phyloP scores from a whole-genome alignment of 495 filamentous ascomycete species.

The Tuber umbilicatum region DNA sequence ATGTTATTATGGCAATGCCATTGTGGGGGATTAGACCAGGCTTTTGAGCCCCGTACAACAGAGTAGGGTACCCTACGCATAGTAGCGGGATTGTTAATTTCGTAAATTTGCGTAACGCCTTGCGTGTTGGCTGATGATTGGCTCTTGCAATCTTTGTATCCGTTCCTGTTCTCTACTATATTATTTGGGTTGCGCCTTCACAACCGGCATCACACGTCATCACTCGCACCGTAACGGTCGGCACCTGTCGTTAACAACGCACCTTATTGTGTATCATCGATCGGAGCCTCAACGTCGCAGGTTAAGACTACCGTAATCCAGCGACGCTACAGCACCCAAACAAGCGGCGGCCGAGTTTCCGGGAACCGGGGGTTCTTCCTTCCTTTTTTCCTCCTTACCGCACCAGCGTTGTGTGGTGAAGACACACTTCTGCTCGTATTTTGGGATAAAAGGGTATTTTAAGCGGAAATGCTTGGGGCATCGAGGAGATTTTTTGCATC shows the following conservation, averaged over 20 bases:
- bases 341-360: background rate
- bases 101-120: too few relatives aligned
- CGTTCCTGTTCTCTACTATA: too few relatives aligned
- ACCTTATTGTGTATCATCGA: too few relatives aligned
- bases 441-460: background rate
- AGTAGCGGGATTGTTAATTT: too few relatives aligned
- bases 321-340: background rate
- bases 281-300: background rate
- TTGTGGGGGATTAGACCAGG: too few relatives aligned
- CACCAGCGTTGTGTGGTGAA: background rate
- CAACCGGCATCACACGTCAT: background rate
- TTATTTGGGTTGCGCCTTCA: background rate
- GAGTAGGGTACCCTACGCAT: too few relatives aligned
- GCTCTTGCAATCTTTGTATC: too few relatives aligned
- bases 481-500: background rate
- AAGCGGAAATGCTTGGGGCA: background rate
- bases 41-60: too few relatives aligned
- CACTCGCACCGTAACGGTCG: background rate
- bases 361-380: background rate
- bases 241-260: too few relatives aligned
- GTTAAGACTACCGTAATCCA: background rate
- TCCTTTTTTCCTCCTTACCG: background rate
- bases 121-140: too few relatives aligned
- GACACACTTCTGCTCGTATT: background rate
- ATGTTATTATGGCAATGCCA: too few relatives aligned